Conservation (phyloP, 805 yeast species). For the Nakazawaea ishiwadae region DNA sequence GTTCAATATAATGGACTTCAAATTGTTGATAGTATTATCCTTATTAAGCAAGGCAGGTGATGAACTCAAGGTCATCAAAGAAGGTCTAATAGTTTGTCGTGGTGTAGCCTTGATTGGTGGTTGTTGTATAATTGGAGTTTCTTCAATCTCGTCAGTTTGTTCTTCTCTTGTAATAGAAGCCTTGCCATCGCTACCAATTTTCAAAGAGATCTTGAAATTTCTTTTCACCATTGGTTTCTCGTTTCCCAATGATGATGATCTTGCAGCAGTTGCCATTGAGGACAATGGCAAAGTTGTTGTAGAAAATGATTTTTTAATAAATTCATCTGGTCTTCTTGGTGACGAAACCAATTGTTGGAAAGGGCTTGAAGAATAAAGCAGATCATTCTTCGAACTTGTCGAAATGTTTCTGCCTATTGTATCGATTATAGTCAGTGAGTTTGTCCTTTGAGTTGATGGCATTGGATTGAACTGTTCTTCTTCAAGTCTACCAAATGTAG, state of each 20-base stretch:
- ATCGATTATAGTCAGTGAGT: slow-evolving; percentile 6
- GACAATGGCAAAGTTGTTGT: slow-evolving; percentile 6
- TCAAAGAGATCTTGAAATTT: slow-evolving; percentile 9
- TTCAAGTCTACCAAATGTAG: slow-evolving; percentile 5
- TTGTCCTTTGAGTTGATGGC: not conserved
- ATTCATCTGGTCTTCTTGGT: slow-evolving; percentile 7
- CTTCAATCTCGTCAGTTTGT: slow-evolving; percentile 2
- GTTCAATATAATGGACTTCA: slow-evolving; percentile 5
- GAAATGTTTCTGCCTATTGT: slow-evolving; percentile 8
- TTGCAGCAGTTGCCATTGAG: too few relatives aligned
- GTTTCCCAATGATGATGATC: too few relatives aligned
- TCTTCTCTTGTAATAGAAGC: slow-evolving; percentile 11
- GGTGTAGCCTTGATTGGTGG: slow-evolving; percentile 8
- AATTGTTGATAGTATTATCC: slow-evolving; percentile 2
- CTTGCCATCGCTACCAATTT: slow-evolving; percentile 12
- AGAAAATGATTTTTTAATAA: slow-evolving; percentile 9
- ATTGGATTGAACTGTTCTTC: slow-evolving; percentile 1
- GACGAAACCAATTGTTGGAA: slow-evolving; percentile 8
- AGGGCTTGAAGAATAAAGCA: not conserved
- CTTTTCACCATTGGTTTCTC: not conserved
- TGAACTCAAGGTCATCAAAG: slow-evolving; percentile 12
- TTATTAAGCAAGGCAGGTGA: slow-evolving; percentile 5
- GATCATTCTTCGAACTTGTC: not conserved
- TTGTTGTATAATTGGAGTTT: not conserved
- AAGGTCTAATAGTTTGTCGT: slow-evolving; percentile 12